phyloP scores from a whole-genome alignment of 2,329 filamentous ascomycete species.

The Ambrosiella beaveri region DNA sequence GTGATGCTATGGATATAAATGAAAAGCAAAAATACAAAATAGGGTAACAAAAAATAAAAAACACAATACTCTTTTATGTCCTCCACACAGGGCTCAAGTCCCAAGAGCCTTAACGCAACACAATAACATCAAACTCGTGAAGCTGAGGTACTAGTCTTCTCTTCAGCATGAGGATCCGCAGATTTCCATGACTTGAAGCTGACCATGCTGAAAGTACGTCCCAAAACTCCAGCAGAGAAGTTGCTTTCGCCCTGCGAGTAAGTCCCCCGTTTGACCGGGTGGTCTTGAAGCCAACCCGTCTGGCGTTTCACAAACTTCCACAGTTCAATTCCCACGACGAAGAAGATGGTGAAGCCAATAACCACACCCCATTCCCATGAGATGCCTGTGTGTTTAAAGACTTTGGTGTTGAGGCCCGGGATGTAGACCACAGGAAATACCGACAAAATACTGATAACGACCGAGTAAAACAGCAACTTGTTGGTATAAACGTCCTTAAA shows the following conservation, averaged over 20 bases:
- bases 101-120: too few species aligned
- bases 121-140: too few species aligned
- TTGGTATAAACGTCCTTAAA: slow-evolving; percentile 51
- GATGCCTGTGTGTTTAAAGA: slow-evolving; percentile 57
- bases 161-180: not conserved
- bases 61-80: too few species aligned
- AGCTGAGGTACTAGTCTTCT: not conserved
- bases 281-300: slow-evolving; percentile 34
- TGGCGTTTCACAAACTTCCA: slow-evolving; percentile 55
- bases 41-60: too few species aligned
- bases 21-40: too few species aligned
- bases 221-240: slow-evolving; percentile 24
- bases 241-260: slow-evolving; percentile 35
- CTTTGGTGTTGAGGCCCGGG: slow-evolving; percentile 47
- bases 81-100: too few species aligned
- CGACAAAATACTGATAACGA: slow-evolving; percentile 40
- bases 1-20: too few species aligned
- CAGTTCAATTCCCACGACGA: slow-evolving; percentile 48
- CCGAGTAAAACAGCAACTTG: slow-evolving; percentile 52
- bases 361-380: slow-evolving; percentile 61
- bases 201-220: slow-evolving; percentile 32
- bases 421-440: slow-evolving; percentile 58
- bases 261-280: slow-evolving; percentile 29
- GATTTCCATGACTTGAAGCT: slow-evolving; percentile 30
- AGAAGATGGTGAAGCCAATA: slow-evolving; percentile 44